Evolutionary conservation across 129 eudicot genomes (phyloP), one percentile per base, ranked within the genome.

Genomic region (Gnaphalium uliginosum): DNA sequence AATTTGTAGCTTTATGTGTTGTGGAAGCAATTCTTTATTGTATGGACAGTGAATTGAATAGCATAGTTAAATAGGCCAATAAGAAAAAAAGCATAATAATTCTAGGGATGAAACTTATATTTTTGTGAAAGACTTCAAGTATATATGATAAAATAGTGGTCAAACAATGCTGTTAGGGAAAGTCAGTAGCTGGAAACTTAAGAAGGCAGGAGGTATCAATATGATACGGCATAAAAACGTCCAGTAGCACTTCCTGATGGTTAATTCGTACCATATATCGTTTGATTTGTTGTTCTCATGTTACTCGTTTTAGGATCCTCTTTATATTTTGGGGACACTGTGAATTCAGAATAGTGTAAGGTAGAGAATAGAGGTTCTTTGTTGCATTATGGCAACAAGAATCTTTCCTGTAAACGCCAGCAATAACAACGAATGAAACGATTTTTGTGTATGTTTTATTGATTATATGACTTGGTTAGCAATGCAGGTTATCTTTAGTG

Each of bases 311-410:
- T 35, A 76, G 32, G 46, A 63, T 19, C 62, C 29, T 18, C 26
- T 29, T 35, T 24, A 32, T 43, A 11, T 68, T 67, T 46, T 25
- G 61, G 64, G 24, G 64, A 26, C 75, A 54, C 68, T 57, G 46
- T 25, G 60, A 68, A 35, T 61, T 48, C 37, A 78, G 56, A 78
- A 70, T 61, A 25, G 32, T 19, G 19, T 17, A 1, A 17, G 57
- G 26, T 35, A 68, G 50, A 48, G 60, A 77, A 54, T 48, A 22
- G 18, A 35, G 19, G 30, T 69, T 78, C 51, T 13, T 78, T 50
- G 77, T 78, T 78, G 58, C 59, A 71, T 61, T 71, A 24, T 62
- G 66, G 62, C 41, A 78, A 71, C 82, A 71, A 71, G 76, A 80
- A 80, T 19, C 25, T 66, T 51, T 58, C 50, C 33, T 37, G 83